Base-by-base conservation (phyloP, 108 stramenopile genomes). In the Skeletonema tropicum region DNA sequence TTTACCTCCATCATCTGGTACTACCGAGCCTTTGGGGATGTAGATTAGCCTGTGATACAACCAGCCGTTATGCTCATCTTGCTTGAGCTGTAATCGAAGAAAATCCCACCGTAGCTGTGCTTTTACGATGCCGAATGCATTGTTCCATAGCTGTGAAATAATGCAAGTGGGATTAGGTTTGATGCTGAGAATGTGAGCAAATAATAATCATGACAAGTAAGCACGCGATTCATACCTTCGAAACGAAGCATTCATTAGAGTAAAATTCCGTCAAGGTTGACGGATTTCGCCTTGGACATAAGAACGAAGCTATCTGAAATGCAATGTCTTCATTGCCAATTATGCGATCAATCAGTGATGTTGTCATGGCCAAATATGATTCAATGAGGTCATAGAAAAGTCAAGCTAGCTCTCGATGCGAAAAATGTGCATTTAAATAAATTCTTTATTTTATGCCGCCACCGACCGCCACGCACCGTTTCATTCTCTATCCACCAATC, bases 21-120 rank as follows among this genome's bases (percentile, higher is more conserved):
- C 23, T 55, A 5, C 21, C 52, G 21, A 21, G 6, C 52, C 52
- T 55, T 55, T 55, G 7, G 64, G 64, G 15, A 26, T 26, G 64
- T 64, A 64, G 5, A 41, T 17, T 19, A 64, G 14, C 17, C 23
- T 38, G 21, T 64, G 64, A 39, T 64, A 64, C 21, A 64, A 25
- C 64, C 64, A 64, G 6, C 64, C 64, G 14, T 41, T 41, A 3
- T 26, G 41, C 6, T 64, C 41, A 45, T 64, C 64, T 36, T 41
- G 17, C 6, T 6, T 26, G 6, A 64, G 17, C 12, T 64, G 36
- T 7, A 23, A 25, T 13, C 35, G 35, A 26, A 64, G 25, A 25
- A 39, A 41, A 41, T 64, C 64, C 64, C 64, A 64, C 10, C 64
- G 64, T 23, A 38, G 19, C 23, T 64, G 64, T 33, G 64, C 64